Conservation (phyloP, 2,329 filamentous ascomycete species). For the Aspergillus cejpii region DNA sequence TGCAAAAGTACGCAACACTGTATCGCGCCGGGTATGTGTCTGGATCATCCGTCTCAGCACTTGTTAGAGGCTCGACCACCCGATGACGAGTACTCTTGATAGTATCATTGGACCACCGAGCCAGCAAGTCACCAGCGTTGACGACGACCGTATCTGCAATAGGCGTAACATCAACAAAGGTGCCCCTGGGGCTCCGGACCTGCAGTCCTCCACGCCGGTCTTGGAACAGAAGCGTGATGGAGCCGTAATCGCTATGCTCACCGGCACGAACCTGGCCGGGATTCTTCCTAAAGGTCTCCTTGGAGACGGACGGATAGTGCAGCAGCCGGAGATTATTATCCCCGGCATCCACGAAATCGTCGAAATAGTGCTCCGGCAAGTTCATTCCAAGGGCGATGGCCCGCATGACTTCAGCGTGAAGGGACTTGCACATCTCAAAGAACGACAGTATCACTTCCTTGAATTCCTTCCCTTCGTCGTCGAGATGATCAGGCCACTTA, state of each 20-base stretch:
- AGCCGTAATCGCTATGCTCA: constrained; percentile 63
- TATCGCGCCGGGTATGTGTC: constrained; percentile 66
- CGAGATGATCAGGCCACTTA: constrained; percentile 61
- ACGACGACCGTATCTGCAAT: constrained; percentile 76
- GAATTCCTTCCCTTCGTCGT: constrained; percentile 55
- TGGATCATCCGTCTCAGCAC: constrained; percentile 37
- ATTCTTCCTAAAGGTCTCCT: constrained; percentile 59
- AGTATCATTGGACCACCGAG: constrained; percentile 82
- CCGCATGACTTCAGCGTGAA: constrained; percentile 75
- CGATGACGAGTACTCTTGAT: constrained; percentile 88
- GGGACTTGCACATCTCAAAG: constrained; percentile 62
- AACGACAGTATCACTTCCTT: constrained; percentile 67
- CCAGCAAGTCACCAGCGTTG: constrained; percentile 81
- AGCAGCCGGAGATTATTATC: constrained; percentile 67
- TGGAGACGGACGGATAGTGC: constrained; percentile 66
- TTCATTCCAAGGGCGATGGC: constrained; percentile 78
- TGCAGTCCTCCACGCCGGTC: constrained; percentile 53
- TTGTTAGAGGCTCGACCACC: constrained; percentile 74
- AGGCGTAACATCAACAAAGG: constrained; percentile 75
- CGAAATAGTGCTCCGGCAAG: constrained; percentile 66
- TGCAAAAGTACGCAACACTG: constrained; percentile 89
- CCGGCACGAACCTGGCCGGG: constrained; percentile 68
- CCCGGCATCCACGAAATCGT: constrained; percentile 61
- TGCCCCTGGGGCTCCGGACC: constrained; percentile 63
- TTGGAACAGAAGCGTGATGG: constrained; percentile 50